phyloP scores from a whole-genome alignment of 1,139 yeast genomes.

The Protomyces arabidopsidicola region DNA sequence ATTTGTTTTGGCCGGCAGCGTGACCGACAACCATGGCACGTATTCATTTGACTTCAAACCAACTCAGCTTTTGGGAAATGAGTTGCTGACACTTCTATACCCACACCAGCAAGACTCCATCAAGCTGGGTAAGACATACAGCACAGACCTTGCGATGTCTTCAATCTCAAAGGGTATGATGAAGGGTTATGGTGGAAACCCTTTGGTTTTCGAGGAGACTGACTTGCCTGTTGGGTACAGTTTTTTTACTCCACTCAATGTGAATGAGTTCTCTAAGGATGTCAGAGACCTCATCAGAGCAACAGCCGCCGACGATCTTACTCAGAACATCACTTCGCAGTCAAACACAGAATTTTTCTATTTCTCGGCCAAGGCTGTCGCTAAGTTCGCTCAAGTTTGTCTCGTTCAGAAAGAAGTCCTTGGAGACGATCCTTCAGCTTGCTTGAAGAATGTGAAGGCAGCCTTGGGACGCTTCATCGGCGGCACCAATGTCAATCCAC shows the following conservation, averaged over 20 bases:
- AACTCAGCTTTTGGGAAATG: conserved; percentile 37
- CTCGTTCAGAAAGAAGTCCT: conserved; percentile 60
- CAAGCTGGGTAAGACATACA: conserved; percentile 44
- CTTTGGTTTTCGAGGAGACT: conserved; percentile 50
- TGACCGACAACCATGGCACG: conserved; percentile 44
- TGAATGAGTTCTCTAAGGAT: conserved; percentile 47
- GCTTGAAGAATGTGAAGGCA: conserved; percentile 50
- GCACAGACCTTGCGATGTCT: conserved; percentile 45
- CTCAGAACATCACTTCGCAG: conserved; percentile 53
- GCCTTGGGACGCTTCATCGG: conserved; percentile 51
- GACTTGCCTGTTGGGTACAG: conserved; percentile 52
- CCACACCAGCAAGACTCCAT: conserved; percentile 67
- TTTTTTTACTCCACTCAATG: conserved; percentile 39
- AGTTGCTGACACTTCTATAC: conserved; percentile 58
- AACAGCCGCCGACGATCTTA: conserved; percentile 52
- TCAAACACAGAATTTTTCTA: conserved; percentile 54
- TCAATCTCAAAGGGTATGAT: conserved; percentile 66
- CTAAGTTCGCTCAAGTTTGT: conserved; percentile 68
- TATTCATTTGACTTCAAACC: conserved; percentile 51
- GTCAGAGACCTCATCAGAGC: conserved; percentile 43
- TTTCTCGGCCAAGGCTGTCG: conserved; percentile 65
- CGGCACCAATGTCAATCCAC: conserved; percentile 55
- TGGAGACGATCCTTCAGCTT: conserved; percentile 49
- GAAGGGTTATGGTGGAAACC: conserved; percentile 55
- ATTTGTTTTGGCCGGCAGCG: conserved; percentile 44